Evolutionary conservation across 148 eudicot species (phyloP).

Genomic region (Spergularia marina): DNA sequence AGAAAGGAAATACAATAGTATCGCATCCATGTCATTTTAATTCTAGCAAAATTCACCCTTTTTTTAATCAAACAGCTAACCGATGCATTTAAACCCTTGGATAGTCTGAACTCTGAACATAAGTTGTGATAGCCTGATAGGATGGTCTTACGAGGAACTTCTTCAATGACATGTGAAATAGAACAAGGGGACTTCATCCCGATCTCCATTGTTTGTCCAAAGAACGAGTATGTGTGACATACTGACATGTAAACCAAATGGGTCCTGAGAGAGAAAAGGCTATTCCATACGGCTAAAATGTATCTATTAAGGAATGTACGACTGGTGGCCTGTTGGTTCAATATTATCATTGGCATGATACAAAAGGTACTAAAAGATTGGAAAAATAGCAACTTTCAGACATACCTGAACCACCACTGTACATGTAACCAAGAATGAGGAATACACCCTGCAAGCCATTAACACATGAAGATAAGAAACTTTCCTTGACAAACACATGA

Average conservation of each 20-base stretch:
- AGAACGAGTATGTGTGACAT: neutral
- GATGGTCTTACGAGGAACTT: neutral
- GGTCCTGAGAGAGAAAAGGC: neutral
- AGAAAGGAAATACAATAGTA: too few species aligned
- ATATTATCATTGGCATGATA: neutral
- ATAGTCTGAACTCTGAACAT: neutral
- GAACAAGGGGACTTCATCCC: neutral
- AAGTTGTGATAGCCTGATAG: neutral
- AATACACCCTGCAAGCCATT: slow-evolving; percentile 66
- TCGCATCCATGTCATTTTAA: neutral
- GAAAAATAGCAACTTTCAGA: slow-evolving; percentile 3
- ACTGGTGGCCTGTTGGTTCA: neutral
- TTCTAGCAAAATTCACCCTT: neutral
- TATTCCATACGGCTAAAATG: neutral
- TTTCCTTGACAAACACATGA: too few species aligned
- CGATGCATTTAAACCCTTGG: neutral
- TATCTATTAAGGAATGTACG: neutral
- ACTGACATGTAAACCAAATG: neutral
- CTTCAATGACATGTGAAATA: neutral
- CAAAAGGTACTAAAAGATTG: neutral
- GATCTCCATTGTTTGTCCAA: neutral
- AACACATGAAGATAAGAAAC: neutral
- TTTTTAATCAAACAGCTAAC: too few species aligned
- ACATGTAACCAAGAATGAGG: slow-evolving; percentile 72
- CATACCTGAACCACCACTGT: slow-evolving; percentile 87